phyloP scores from a whole-genome alignment of 495 filamentous ascomycete genomes.

The Penicillium turbatum region DNA sequence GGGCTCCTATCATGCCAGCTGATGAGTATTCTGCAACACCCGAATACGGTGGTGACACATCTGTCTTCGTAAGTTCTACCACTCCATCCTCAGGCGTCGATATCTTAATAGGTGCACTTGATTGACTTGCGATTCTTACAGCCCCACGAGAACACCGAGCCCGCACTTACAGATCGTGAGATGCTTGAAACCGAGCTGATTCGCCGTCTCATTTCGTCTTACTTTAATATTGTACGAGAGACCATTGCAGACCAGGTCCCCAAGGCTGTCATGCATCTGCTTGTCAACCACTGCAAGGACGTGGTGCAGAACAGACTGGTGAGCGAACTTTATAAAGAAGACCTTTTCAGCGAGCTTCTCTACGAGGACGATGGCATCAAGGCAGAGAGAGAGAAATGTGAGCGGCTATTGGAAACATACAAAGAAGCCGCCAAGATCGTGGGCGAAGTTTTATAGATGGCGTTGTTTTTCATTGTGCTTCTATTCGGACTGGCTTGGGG shows the following conservation, averaged over 20 bases:
- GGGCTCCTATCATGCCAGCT: constrained; percentile 34
- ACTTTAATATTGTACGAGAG: constrained; percentile 98
- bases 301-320: constrained; percentile 95
- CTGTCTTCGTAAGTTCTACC: constrained; percentile 53
- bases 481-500: background rate
- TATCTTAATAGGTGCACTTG: background rate
- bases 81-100: background rate
- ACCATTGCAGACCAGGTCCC: constrained; percentile 97
- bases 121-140: constrained; percentile 27
- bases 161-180: constrained; percentile 89
- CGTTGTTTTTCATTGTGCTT: background rate
- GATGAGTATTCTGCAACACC: constrained; percentile 40
- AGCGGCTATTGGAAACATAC: constrained; percentile 89
- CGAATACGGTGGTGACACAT: constrained; percentile 48
- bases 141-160: constrained; percentile 53
- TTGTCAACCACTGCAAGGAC: constrained; percentile 97
- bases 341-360: constrained; percentile 85
- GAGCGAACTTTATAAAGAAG: constrained; percentile 90
- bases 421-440: constrained; percentile 97
- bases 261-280: constrained; percentile 97
- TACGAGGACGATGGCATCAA: constrained; percentile 98
- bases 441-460: constrained; percentile 77
- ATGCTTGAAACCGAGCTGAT: constrained; percentile 97
- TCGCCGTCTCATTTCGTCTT: constrained; percentile 89
- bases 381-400: constrained; percentile 96